Conservation (phyloP, 2,329 filamentous ascomycete genomes). For the Lachnellula hyalina region DNA sequence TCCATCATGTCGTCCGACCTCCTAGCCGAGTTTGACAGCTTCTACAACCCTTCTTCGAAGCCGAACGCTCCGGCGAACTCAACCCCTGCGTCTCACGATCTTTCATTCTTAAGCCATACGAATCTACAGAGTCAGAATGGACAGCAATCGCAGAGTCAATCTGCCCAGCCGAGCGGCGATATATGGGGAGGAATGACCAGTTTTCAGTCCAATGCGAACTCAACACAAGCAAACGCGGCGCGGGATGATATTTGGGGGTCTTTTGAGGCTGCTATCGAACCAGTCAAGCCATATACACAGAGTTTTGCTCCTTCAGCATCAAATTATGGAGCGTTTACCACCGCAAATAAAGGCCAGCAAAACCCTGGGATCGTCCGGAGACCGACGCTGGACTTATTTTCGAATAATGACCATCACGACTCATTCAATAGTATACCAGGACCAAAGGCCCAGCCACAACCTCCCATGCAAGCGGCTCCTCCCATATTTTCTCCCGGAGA, state of each 20-base stretch:
- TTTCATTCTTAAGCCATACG: conserved; percentile 17
- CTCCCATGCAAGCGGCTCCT: conserved; percentile 8
- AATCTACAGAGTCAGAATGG: conserved; percentile 4
- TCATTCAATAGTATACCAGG: conserved; percentile 5
- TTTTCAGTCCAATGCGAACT: conserved; percentile 10
- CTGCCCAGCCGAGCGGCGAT: conserved; percentile 12
- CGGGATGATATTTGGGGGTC: conserved; percentile 28
- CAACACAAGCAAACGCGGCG: conserved; percentile 3
- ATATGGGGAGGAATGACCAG: conserved; percentile 24
- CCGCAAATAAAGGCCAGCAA: conserved; percentile 5
- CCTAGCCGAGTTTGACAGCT: conserved; percentile 56
- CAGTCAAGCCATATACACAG: conserved; percentile 1
- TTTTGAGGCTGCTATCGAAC: conserved; percentile 19
- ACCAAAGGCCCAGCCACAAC: conserved; percentile 3
- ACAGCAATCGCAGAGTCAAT: conserved; percentile 17
- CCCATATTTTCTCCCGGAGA: conserved; percentile 21
- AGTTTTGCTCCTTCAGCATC: conserved; percentile 1
- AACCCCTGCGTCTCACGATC: conserved; percentile 20
- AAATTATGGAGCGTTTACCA: conserved; percentile 11
- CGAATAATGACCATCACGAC: conserved; percentile 14
- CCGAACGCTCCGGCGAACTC: conserved; percentile 22
- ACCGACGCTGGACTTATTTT: conserved; percentile 26
- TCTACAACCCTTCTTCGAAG: conserved; percentile 34
- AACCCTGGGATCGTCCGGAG: conserved; percentile 18
- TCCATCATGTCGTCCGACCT: conserved; percentile 57